Base-by-base conservation (phyloP, 2,329 filamentous ascomycete species). In the Alternaria alternata region DNA sequence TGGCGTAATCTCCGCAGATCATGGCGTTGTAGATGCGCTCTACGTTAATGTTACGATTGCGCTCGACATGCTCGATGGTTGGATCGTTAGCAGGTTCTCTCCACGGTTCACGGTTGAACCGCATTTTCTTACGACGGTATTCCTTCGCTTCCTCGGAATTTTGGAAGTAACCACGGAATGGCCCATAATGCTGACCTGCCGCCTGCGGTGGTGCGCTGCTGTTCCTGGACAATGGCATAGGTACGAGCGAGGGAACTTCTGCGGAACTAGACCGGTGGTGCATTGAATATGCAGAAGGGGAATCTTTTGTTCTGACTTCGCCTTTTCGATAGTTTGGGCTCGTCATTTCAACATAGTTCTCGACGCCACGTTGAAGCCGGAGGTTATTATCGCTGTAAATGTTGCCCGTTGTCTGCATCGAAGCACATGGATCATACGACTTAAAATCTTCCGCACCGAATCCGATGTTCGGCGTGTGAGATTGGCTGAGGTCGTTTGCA, bases 11-110 rank as follows among this genome's bases (percentile, higher is more conserved):
- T 1, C 66, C 59, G 42, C 71, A 65, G 2, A 67, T 67, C 75
- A 77, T 77, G 7, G 75, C 75, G 28, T 74, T 66, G 59, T 77
- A 78, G 22, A 77, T 76, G 3, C 72, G 69, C 26, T 69, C 62
- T 16, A 64, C 74, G 59, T 72, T 26, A 54, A 54, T 39, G 36
- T 43, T 30, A 18, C 74, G 72, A 16, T 68, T 39, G 0, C 39
- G 38, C 42, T 68, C 68, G 7, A 74, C 61, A 12, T 67, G 58
- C 1, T 14, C 38, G 36, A 78, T 75, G 2, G 71, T 64, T 2
- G 53, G 28, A 30, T 78, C 75, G 5, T 56, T 53, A 5, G 63
- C 54, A 6, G 74, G 72, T 5, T 55, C 46, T 12, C 63, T 64
- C 53, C 76, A 75, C 1, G 75, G 72, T 14, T 64, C 54, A 4